Conservation (phyloP, 2,329 filamentous ascomycete species). For the Arthrobotrys conoides region DNA sequence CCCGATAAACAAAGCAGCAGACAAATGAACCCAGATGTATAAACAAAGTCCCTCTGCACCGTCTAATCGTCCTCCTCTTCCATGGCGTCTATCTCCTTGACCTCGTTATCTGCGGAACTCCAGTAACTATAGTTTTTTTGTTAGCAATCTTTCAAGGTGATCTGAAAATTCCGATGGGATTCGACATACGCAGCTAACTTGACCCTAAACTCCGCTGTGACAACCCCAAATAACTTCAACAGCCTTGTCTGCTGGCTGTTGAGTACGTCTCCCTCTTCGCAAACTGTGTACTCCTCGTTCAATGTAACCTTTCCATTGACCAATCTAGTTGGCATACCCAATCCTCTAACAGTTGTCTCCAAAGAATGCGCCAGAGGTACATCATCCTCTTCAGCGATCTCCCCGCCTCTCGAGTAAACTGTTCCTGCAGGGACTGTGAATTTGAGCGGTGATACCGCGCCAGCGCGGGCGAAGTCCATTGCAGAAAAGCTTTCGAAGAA, state of each 20-base stretch:
- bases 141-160: slow-evolving; percentile 9
- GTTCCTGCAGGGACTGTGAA: slow-evolving; percentile 87
- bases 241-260: slow-evolving; percentile 93
- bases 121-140: slow-evolving; percentile 39
- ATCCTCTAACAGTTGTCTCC: slow-evolving; percentile 89
- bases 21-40: slow-evolving; percentile 21
- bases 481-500: slow-evolving; percentile 82
- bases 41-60: background rate
- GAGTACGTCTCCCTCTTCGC: slow-evolving; percentile 84
- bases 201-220: slow-evolving; percentile 90
- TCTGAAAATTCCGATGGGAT: background rate
- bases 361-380: slow-evolving; percentile 87
- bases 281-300: slow-evolving; percentile 80
- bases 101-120: slow-evolving; percentile 39
- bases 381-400: slow-evolving; percentile 84
- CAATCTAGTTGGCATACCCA: slow-evolving; percentile 90
- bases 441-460: slow-evolving; percentile 78
- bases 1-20: slow-evolving; percentile 29
- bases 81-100: slow-evolving; percentile 52
- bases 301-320: slow-evolving; percentile 89
- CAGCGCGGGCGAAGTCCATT: slow-evolving; percentile 92
- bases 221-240: slow-evolving; percentile 92
- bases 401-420: slow-evolving; percentile 83
- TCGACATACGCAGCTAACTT: slow-evolving; percentile 78
- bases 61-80: slow-evolving; percentile 55